These are phyloP conservation scores for Quambalaria eucalypti DNA, from an alignment of 1,284 basidiomycete genomes.

Conservation along the genomic window DNA sequence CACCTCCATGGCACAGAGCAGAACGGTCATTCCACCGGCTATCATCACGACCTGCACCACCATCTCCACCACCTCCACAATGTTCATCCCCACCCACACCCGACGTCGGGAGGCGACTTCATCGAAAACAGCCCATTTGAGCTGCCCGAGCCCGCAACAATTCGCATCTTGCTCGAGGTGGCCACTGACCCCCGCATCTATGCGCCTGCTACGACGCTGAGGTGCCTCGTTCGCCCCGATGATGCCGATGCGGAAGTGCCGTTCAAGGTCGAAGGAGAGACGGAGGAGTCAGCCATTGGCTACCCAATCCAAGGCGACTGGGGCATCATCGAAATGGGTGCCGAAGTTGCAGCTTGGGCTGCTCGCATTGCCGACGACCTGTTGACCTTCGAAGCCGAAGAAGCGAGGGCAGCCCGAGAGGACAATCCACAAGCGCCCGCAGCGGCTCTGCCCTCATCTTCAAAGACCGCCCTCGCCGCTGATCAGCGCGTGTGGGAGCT, in stretches of 20 bases:
- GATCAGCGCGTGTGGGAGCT: not conserved
- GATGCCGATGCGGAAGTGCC: conserved; percentile 12
- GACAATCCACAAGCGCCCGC: not conserved
- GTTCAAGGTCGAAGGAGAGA: conserved; percentile 17
- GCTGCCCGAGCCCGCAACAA: not conserved
- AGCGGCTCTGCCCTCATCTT: not conserved
- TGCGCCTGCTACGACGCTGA: conserved; percentile 7
- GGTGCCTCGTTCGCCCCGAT: not conserved
- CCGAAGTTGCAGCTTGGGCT: conserved; percentile 10
- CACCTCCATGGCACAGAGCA: not conserved
- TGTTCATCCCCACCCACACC: conserved; percentile 11
- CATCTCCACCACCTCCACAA: conserved; percentile 11
- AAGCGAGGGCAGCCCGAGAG: not conserved
- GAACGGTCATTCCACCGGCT: not conserved
- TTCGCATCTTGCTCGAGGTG: conserved; percentile 1
- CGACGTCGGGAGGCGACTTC: not conserved
- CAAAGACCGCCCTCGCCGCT: not conserved
- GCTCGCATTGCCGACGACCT: conserved; percentile 9
- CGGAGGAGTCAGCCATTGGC: too few species aligned
- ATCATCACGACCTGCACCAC: not conserved
- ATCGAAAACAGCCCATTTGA: not conserved
- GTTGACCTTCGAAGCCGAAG: not conserved
- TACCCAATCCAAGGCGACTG: conserved; percentile 8
- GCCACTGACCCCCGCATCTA: conserved; percentile 15
- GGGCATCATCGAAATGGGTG: not conserved